Percentiles rank a stretch among this genome's conserved stretches.
These are phyloP conservation scores for Canavalia gladiata DNA, from an alignment of 306 rosid genomes.

Conservation along the genomic window DNA sequence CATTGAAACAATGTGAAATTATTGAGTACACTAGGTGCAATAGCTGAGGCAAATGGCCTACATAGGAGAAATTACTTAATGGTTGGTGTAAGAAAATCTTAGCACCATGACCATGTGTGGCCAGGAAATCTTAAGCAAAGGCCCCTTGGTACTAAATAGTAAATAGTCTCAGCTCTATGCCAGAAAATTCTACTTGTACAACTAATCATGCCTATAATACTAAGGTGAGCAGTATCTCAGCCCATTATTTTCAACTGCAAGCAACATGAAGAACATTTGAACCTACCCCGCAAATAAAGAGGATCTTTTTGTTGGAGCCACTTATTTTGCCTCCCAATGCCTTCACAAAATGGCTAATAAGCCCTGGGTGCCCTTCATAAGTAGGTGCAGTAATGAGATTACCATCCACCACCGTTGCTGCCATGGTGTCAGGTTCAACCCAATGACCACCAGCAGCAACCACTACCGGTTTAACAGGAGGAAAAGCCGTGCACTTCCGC, in stretches of 20 bases:
- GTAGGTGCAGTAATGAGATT: constrained; percentile 70
- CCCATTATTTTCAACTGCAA: constrained; percentile 9
- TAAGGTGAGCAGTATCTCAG: neutral
- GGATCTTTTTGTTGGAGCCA: constrained; percentile 71
- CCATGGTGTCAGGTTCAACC: constrained; percentile 77
- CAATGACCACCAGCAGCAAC: constrained; percentile 84
- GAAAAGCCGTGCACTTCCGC: constrained; percentile 74
- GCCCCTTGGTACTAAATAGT: neutral
- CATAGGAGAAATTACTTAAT: constrained; percentile 23
- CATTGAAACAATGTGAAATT: neutral
- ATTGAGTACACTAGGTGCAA: constrained; percentile 4
- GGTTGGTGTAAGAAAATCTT: neutral
- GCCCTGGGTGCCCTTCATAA: constrained; percentile 71
- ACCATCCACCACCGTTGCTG: constrained; percentile 72
- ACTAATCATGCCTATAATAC: constrained; percentile 32
- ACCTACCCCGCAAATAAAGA: constrained; percentile 93
- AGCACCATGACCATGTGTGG: neutral
- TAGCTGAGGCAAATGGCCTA: constrained; percentile 16
- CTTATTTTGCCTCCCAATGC: constrained; percentile 81
- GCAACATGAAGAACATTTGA: constrained; percentile 21
- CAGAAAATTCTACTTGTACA: constrained; percentile 26
- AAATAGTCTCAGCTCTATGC: neutral
- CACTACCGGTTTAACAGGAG: constrained; percentile 65
- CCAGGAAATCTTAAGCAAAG: constrained; percentile 4
- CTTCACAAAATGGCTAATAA: constrained; percentile 67